These are phyloP conservation scores for Hericium alpestre DNA, from an alignment of 768 basidiomycete species.

Conservation along the genomic window DNA sequence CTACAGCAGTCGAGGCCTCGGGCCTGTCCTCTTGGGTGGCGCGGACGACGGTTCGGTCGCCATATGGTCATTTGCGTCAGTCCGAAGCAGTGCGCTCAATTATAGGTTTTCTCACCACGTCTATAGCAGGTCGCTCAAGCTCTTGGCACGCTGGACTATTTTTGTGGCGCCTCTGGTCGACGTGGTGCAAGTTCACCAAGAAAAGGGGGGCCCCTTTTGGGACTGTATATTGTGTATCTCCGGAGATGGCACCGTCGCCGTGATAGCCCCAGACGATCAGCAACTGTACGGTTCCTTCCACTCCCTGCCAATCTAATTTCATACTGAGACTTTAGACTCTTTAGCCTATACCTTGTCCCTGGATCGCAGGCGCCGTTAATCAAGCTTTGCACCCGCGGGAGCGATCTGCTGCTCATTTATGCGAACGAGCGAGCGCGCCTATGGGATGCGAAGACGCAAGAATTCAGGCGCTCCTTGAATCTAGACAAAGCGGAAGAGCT, in stretches of 20 bases:
- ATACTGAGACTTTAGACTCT: no score
- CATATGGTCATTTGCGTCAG: constrained; percentile 62
- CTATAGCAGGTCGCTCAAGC: constrained; percentile 42
- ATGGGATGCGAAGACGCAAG: constrained; percentile 77
- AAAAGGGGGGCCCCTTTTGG: constrained; percentile 43
- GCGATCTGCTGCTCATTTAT: constrained; percentile 70
- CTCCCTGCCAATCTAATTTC: background rate
- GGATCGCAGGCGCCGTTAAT: constrained; percentile 62
- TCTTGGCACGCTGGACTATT: constrained; percentile 61
- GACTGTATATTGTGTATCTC: constrained; percentile 68
- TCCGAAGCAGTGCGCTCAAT: background rate
- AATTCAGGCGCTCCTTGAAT: constrained; percentile 78
- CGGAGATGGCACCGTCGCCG: constrained; percentile 70
- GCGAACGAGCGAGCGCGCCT: constrained; percentile 65
- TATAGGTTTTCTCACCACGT: background rate
- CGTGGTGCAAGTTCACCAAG: constrained; percentile 46
- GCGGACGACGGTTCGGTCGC: constrained; percentile 70
- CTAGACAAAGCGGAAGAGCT: constrained; percentile 69
- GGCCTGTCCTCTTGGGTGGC: constrained; percentile 61
- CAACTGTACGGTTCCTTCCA: constrained; percentile 52
- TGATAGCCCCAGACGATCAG: constrained; percentile 64
- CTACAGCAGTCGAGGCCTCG: constrained; percentile 47
- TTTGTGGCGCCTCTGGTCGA: constrained; percentile 56
- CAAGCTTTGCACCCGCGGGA: constrained; percentile 51
- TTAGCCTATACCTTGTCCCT: constrained; percentile 72